These are phyloP conservation scores for Dactylellina leptospora DNA, from an alignment of 2,329 filamentous ascomycete species.

Conservation along the genomic window DNA sequence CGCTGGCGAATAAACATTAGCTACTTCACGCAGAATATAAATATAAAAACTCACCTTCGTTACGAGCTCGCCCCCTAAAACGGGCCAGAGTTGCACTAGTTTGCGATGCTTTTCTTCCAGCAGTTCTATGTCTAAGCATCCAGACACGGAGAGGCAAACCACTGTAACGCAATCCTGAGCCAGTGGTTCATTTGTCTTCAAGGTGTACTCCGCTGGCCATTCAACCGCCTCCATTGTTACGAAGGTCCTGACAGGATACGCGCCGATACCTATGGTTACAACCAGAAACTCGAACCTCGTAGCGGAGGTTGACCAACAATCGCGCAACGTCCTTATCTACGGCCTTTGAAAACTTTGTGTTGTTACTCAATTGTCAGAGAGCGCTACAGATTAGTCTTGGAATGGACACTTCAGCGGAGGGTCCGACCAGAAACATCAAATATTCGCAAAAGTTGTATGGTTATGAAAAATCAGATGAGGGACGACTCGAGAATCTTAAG, in stretches of 20 bases:
- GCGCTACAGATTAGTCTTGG: no score
- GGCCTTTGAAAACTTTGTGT: no score
- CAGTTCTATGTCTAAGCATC: constrained; percentile 12
- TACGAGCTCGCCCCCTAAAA: constrained; percentile 21
- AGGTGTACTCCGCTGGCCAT: constrained; percentile 35
- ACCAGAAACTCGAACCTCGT: no score
- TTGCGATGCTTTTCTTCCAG: constrained; percentile 30
- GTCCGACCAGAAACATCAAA: no score
- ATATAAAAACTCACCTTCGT: constrained; percentile 8
- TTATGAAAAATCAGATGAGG: no score
- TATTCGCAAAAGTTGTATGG: no score
- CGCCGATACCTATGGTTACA: background rate
- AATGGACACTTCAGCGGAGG: no score
- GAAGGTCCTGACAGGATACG: constrained; percentile 4
- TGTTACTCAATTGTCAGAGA: no score
- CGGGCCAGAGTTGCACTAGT: constrained; percentile 23
- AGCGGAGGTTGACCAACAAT: no score
- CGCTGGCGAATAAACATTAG: constrained; percentile 9
- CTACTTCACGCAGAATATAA: background rate
- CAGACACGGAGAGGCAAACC: constrained; percentile 27
- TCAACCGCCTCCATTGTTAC: background rate
- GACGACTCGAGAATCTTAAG: no score
- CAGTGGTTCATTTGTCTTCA: constrained; percentile 37
- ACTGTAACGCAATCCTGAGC: constrained; percentile 36
- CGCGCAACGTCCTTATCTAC: no score